Base-by-base conservation (phyloP, 169 alveolate genomes). In the Haemoproteus tartakovskyi region DNA sequence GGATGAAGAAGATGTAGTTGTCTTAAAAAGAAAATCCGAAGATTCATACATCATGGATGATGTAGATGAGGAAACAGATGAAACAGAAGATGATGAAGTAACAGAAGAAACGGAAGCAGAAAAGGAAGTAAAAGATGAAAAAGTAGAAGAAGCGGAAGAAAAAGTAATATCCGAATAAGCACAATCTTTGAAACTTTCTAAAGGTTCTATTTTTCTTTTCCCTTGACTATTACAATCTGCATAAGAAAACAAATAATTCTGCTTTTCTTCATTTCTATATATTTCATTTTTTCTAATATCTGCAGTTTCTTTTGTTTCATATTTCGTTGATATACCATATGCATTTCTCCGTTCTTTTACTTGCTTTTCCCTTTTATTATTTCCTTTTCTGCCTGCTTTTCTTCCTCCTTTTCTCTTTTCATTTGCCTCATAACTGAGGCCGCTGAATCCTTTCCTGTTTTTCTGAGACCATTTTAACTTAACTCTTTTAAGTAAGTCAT, bases 51-150 rank as follows among this genome's bases (percentile, higher is more conserved):
- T 21, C 8, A 33, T 19, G 1, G 74, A 45, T 37, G 48, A 67
- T 24, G 41, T 26, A 8, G 81, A 51, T 1, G n/a, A n/a, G n/a
- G n/a, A n/a, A n/a, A n/a, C n/a, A n/a, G 81, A 67, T 8, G 81
- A 18, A 21, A 48, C n/a, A 36, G 11, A 26, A 40, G 50, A 29
- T 1, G 61, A 14, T 2, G 59, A 22, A n/a, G 79, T 45, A 47
- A 24, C 21, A 47, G 21, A 24, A 41, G 54, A 5, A 40, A 30
- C 56, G 52, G 63, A 48, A 30, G 36, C 14, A 22, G 24, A 16
- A 8, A 19, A 29, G 29, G 56, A 37, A 63, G 33, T 57, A 18
- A 41, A 19, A 0, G 63, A 50, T 33, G 22, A 26, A 22, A 63
- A 33, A 4, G 52, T 16, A 50, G 38, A 24, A 26, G 40, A 16